Conservation (phyloP, 306 rosid genomes). For the Dryas octopetala region DNA sequence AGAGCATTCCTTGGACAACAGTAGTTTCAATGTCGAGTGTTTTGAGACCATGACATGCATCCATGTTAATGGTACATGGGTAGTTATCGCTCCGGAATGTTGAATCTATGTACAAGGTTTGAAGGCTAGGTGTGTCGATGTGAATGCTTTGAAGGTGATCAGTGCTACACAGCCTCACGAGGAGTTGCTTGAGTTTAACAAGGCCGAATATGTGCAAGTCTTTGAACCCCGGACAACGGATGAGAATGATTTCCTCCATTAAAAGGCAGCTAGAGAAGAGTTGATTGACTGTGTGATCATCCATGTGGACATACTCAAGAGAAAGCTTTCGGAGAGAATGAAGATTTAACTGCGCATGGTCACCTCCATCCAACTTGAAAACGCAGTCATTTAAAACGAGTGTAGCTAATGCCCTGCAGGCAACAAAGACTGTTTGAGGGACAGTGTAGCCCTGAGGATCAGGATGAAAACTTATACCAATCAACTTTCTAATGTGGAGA, state of each 20-base stretch:
- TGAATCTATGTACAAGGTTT: not conserved
- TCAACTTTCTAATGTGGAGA: not conserved
- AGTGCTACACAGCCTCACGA: not conserved
- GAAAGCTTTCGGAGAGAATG: not conserved
- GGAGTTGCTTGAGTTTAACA: not conserved
- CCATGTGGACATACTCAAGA: not conserved
- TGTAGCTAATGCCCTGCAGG: not conserved
- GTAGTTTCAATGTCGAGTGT: not conserved
- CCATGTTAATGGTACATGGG: not conserved
- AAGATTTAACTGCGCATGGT: not conserved
- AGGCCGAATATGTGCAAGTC: not conserved
- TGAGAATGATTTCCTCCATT: not conserved
- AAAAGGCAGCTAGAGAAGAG: no score
- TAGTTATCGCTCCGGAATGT: not conserved
- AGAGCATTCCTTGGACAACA: not conserved
- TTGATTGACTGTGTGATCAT: not conserved
- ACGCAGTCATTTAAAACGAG: not conserved
- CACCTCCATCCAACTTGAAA: not conserved
- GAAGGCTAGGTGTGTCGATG: not conserved
- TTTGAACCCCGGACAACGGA: not conserved
- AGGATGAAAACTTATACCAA: no score
- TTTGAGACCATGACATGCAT: not conserved
- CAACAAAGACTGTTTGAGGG: not conserved
- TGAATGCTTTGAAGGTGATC: not conserved
- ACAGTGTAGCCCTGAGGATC: not conserved